Evolutionary conservation across 305 asterid species (phyloP), one percentile per base, ranked within the genome.

Genomic region (Solanum hybrid): DNA sequence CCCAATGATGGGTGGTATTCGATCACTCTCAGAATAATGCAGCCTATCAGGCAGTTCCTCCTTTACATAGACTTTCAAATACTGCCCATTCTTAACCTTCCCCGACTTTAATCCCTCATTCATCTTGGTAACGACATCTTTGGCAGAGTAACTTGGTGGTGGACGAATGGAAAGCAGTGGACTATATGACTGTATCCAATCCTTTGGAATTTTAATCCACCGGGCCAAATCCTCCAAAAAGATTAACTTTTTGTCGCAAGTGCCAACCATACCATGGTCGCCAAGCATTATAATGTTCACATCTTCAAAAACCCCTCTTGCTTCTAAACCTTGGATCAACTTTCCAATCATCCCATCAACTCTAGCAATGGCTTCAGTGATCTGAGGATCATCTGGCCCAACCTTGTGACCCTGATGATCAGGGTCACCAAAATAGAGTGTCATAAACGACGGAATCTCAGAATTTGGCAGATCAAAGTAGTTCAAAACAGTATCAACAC

Each of bases 221-320:
- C 90, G 89, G 32, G 93, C 93, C 82, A 96, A 91, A 88, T 96
- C 98, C 87, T 95, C 96, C 7, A 96, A 89, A 90, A 92, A 93
- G 77, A 95, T 94, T 88, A 95, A 80, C 92, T 95, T 96, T 79
- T 89, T 89, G 89, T 96, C 98, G 76, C 98, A 96, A 0, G 96
- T 96, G 32, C 96, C 95, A 24, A 95, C 97, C 98, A 96, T 96
- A 12, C 98, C 98, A 90, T 96, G 98, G 93, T 96, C 98, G 61
- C 98, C 98, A 14, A 96, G 75, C 94, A 96, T 90, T 70, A 96
- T 93, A 39, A 95, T 91, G 75, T 89, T 95, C 81, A 96, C 98
- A 90, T 96, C 98, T 87, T 96, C 94, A 89, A 96, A 95, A 87
- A 95, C 91, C 70, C 94, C 96, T 89, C 95, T 91, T 88, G 93